These are phyloP conservation scores for Fonsecaea nubica DNA, from an alignment of 2,329 filamentous ascomycete species.

Conservation along the genomic window DNA sequence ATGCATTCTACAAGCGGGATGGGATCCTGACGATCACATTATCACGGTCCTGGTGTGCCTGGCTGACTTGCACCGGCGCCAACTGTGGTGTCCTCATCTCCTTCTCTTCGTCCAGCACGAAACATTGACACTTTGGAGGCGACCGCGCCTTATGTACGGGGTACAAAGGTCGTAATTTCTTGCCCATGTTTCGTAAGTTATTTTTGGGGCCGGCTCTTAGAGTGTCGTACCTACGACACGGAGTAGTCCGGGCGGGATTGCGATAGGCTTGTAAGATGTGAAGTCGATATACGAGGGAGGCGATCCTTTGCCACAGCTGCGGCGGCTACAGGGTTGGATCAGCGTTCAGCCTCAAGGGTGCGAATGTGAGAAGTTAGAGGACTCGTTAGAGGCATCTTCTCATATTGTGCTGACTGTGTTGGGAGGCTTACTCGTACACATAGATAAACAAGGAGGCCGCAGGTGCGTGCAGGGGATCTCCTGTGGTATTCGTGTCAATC, in stretches of 20 bases:
- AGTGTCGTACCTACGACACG: neutral
- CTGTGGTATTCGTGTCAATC: neutral
- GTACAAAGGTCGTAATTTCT: neutral
- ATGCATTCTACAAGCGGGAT: neutral
- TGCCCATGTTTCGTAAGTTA: constrained; percentile 4
- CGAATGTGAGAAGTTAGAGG: neutral
- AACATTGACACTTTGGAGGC: neutral
- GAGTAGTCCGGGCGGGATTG: neutral
- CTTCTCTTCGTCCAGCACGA: neutral
- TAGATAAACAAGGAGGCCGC: neutral
- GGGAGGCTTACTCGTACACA: neutral
- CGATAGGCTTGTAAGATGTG: neutral
- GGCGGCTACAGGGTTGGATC: constrained; percentile 1
- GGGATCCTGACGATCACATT: neutral
- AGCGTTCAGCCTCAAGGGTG: neutral
- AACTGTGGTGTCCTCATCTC: neutral
- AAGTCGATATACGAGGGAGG: constrained; percentile 2
- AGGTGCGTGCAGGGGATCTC: neutral
- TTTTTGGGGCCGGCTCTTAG: neutral
- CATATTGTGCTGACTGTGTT: constrained; percentile 4
- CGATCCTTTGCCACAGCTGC: neutral
- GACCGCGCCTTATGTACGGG: neutral
- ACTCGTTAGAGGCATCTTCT: neutral
- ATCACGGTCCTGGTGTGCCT: neutral
- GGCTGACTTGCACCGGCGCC: neutral